Conservation (phyloP, 2,329 filamentous ascomycete genomes). For the Venturia aucupariae region DNA sequence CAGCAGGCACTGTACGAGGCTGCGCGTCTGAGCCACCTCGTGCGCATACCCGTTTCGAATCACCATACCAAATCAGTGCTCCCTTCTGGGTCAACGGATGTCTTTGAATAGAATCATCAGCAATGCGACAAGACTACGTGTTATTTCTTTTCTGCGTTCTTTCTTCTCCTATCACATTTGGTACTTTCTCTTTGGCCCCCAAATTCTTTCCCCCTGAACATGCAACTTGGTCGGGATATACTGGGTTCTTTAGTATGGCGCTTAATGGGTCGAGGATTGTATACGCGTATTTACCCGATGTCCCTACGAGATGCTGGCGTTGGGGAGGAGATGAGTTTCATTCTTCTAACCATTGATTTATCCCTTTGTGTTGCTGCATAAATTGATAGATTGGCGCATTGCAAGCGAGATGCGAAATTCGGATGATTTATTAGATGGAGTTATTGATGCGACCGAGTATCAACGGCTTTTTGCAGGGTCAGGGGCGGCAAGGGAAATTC, state of each 20-base stretch:
- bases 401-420: background rate
- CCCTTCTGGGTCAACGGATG: background rate
- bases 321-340: background rate
- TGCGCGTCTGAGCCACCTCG: conserved; percentile 7
- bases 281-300: background rate
- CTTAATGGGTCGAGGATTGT: background rate
- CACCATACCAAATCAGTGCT: background rate
- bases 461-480: background rate
- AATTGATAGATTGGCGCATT: background rate
- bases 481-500: background rate
- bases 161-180: background rate
- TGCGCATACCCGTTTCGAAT: background rate
- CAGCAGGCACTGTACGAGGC: background rate
- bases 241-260: background rate
- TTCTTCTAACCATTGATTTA: background rate
- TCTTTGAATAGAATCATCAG: conserved; percentile 3
- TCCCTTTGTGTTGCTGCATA: background rate
- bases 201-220: background rate
- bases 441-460: background rate
- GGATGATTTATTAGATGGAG: background rate
- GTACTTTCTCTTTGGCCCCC: background rate
- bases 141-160: background rate
- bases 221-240: background rate
- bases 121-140: background rate
- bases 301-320: background rate